Evolutionary conservation across 2,329 filamentous ascomycete species (phyloP).

Genomic region (Botrytis paeoniae): DNA sequence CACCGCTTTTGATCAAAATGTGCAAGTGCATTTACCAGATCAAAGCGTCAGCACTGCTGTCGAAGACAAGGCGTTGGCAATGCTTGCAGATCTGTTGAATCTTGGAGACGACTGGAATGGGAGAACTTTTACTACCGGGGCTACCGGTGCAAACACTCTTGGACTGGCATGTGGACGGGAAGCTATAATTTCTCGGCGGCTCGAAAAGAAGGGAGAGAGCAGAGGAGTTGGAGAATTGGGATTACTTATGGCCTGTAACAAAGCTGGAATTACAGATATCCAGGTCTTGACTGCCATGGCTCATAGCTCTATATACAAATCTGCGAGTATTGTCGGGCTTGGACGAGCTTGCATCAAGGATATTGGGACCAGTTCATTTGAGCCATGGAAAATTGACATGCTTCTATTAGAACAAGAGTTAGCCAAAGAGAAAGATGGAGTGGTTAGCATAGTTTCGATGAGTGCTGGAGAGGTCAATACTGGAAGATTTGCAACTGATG

Average conservation of each 20-base stretch:
- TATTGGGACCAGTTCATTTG: slow-evolving; percentile 48
- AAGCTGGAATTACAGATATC: slow-evolving; percentile 62
- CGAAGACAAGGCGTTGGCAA: slow-evolving; percentile 67
- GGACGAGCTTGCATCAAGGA: slow-evolving; percentile 67
- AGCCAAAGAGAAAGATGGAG: slow-evolving; percentile 43
- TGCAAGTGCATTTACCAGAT: slow-evolving; percentile 73
- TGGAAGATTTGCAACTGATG: slow-evolving; percentile 68
- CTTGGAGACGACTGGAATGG: slow-evolving; percentile 65
- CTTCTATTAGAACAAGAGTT: slow-evolving; percentile 61
- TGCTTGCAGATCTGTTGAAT: slow-evolving; percentile 65
- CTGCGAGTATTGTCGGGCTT: slow-evolving; percentile 76
- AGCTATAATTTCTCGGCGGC: slow-evolving; percentile 47
- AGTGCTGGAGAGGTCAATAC: slow-evolving; percentile 91
- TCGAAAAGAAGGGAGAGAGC: slow-evolving; percentile 34
- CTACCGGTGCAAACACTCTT: slow-evolving; percentile 63
- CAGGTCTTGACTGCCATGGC: slow-evolving; percentile 78
- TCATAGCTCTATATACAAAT: slow-evolving; percentile 82
- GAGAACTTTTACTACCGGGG: slow-evolving; percentile 74
- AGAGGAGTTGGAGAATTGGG: slow-evolving; percentile 66
- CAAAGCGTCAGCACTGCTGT: slow-evolving; percentile 75
- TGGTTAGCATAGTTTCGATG: slow-evolving; percentile 74
- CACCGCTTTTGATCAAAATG: slow-evolving; percentile 76
- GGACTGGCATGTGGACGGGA: slow-evolving; percentile 72
- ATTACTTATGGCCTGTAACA: slow-evolving; percentile 61
- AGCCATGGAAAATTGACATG: slow-evolving; percentile 70